Conservation (phyloP, 116 monocot genomes). For the Zostera marina region DNA sequence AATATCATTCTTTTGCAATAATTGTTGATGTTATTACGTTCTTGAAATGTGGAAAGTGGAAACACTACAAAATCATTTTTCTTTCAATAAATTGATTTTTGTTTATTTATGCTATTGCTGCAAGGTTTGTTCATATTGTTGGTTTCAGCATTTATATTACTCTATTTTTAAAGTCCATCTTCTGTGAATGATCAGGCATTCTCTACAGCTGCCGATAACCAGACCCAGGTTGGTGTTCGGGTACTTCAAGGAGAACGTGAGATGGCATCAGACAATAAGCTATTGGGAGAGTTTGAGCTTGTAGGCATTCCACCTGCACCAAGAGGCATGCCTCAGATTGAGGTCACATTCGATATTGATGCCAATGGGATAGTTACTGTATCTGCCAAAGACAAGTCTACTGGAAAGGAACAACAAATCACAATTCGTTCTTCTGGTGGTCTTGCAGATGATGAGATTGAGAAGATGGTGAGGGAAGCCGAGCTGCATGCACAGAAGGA, state of each 20-base stretch:
- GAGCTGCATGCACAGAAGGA: constrained; percentile 24
- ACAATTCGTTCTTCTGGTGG: constrained; percentile 25
- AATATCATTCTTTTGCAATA: neutral
- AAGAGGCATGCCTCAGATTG: constrained; percentile 25
- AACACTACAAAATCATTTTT: too few species aligned
- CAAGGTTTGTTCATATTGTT: too few species aligned
- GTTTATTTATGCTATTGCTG: too few species aligned
- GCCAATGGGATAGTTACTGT: constrained; percentile 26
- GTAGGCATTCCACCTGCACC: constrained; percentile 24
- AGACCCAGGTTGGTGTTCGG: constrained; percentile 19
- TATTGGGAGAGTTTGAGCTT: constrained; percentile 22
- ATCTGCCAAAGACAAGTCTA: constrained; percentile 24
- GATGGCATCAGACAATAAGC: constrained; percentile 26
- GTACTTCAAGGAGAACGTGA: constrained; percentile 27
- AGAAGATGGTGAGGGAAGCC: constrained; percentile 24
- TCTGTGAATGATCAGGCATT: constrained; percentile 7
- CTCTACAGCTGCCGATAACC: constrained; percentile 25
- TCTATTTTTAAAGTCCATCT: neutral
- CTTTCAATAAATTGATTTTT: too few species aligned
- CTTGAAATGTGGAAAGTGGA: neutral
- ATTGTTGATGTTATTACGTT: neutral
- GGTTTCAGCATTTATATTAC: neutral
- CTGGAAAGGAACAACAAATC: constrained; percentile 22
- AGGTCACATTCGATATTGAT: constrained; percentile 25
- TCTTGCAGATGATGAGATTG: constrained; percentile 21